Percentiles rank a stretch among this genome's conserved stretches.
phyloP scores from a whole-genome alignment of 768 basidiomycete species.

The Gautieria morchelliformis region DNA sequence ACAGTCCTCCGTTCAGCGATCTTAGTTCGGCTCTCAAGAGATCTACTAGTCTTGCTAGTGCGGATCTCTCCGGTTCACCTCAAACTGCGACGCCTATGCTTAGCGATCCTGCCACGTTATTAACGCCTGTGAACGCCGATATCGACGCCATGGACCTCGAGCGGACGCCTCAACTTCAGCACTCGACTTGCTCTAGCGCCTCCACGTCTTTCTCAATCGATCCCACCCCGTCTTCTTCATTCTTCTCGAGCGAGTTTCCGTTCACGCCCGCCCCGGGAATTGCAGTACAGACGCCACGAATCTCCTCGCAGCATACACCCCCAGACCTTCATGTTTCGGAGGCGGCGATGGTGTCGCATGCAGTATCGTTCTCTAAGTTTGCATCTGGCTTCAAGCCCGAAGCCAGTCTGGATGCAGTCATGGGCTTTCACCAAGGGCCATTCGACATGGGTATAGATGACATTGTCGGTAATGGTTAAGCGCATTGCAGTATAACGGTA shows the following conservation, averaged over 20 bases:
- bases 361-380: background rate
- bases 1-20: background rate
- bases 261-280: background rate
- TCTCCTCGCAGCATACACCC: constrained; percentile 1
- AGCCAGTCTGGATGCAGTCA: background rate
- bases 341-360: background rate
- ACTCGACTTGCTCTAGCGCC: background rate
- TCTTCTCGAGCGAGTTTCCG: constrained; percentile 6
- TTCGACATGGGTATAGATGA: constrained; percentile 7
- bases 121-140: constrained; percentile 7
- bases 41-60: background rate
- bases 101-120: constrained; percentile 1
- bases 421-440: constrained; percentile 3
- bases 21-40: constrained; percentile 4
- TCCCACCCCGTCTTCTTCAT: constrained; percentile 1
- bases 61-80: background rate
- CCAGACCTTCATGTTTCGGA: background rate
- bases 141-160: constrained; percentile 5
- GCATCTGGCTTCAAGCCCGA: background rate
- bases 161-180: constrained; percentile 1
- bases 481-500: background rate
- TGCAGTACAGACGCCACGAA: background rate
- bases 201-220: background rate
- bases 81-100: background rate
- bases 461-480: background rate